Evolutionary conservation across 176 grass and related monocot species (phyloP).

Genomic region (Aegilops sharonensis): DNA sequence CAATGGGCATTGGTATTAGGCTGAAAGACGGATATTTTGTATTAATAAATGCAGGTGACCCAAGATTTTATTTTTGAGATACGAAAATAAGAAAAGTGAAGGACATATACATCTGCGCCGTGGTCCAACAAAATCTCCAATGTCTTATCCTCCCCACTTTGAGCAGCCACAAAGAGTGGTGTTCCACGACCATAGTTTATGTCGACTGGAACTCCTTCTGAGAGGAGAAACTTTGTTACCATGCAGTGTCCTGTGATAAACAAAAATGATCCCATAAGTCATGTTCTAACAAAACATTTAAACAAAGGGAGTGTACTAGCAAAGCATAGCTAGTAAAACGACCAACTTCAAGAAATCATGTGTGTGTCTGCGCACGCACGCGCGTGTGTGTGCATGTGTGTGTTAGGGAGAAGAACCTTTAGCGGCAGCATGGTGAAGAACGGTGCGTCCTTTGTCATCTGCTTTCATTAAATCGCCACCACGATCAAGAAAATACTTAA

Average conservation of each 20-base stretch:
- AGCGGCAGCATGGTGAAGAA: constrained; percentile 14
- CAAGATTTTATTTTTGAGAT: neutral
- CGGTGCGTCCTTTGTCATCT: constrained; percentile 1
- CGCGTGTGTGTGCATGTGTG: too few relatives aligned
- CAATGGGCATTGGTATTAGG: neutral
- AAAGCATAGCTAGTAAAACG: neutral
- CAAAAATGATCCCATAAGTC: neutral
- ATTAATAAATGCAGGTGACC: neutral
- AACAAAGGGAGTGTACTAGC: neutral
- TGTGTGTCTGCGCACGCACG: neutral
- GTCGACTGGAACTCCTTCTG: constrained; percentile 28
- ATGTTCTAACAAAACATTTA: neutral
- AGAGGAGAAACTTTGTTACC: constrained; percentile 21
- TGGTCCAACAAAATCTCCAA: constrained; percentile 38
- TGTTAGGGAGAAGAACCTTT: neutral
- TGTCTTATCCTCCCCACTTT: constrained; percentile 19
- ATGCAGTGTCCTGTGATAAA: constrained; percentile 1
- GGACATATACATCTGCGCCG: constrained; percentile 24
- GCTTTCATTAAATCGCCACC: constrained; percentile 27
- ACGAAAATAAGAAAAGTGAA: neutral
- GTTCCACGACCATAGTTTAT: constrained; percentile 20
- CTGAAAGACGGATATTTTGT: constrained; percentile 28
- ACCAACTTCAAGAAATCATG: neutral
- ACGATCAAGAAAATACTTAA: constrained; percentile 35
- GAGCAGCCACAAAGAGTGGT: neutral